A percentile compares a stretch with the other conserved stretches of the same genome.
Conservation (phyloP, 2,329 filamentous ascomycete genomes). For the Fusarium subglutinans region DNA sequence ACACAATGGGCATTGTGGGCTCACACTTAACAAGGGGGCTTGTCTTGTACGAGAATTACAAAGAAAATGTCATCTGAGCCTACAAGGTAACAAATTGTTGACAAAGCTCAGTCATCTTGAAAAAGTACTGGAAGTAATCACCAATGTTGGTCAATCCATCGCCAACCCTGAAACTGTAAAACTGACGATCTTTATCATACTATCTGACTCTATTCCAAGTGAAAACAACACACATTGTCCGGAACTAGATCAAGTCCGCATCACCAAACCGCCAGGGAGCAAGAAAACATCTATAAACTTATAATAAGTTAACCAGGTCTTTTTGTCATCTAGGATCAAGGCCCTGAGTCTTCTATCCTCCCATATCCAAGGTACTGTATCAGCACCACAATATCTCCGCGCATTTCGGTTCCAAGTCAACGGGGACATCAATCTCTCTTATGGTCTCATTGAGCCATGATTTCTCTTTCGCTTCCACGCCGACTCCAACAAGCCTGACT, state of each 20-base stretch:
- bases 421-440: conserved; percentile 38
- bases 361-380: not conserved
- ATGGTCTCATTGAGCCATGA: conserved; percentile 46
- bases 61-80: not conserved
- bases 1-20: not conserved
- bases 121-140: not conserved
- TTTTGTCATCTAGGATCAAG: no score
- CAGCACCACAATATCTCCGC: conserved; percentile 13
- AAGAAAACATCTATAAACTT: no score
- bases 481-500: conserved; percentile 40
- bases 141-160: not conserved
- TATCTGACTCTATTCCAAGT: no score
- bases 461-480: conserved; percentile 30
- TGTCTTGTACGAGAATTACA: not conserved
- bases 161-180: not conserved
- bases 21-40: not conserved
- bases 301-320: no score
- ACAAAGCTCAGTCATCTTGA: not conserved
- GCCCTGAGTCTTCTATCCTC: no score
- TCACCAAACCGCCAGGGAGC: no score
- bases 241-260: no score
- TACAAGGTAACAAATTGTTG: not conserved
- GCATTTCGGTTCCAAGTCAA: conserved; percentile 28
- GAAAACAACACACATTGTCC: no score
- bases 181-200: not conserved